A percentile compares a stretch with the other conserved stretches of the same genome.
Evolutionary conservation across 495 filamentous ascomycete species (phyloP).

Genomic region (Annulohypoxylon stygium): DNA sequence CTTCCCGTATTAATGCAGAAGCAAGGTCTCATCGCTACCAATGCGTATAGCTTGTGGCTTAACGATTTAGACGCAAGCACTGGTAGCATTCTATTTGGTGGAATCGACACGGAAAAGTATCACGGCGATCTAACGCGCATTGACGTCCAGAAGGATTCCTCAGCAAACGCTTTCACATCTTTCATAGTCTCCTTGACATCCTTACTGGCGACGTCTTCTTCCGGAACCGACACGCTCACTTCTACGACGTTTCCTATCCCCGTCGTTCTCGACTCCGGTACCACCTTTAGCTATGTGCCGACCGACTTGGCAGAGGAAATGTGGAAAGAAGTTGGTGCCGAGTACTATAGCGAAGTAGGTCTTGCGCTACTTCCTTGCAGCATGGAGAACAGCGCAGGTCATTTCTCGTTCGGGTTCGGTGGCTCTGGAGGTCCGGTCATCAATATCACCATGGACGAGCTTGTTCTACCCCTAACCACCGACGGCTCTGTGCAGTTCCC

Average conservation of each 20-base stretch:
- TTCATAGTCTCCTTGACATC: constrained; percentile 83
- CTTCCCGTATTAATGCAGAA: constrained; percentile 82
- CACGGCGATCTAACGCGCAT: constrained; percentile 79
- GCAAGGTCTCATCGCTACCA: constrained; percentile 78
- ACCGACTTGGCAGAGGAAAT: constrained; percentile 73
- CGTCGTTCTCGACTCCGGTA: constrained; percentile 90
- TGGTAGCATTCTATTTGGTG: constrained; percentile 79
- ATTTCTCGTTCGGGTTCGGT: constrained; percentile 80
- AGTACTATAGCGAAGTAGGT: constrained; percentile 60
- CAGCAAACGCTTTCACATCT: constrained; percentile 64
- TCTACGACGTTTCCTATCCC: constrained; percentile 68
- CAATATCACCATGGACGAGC: constrained; percentile 78
- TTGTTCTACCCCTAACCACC: constrained; percentile 73
- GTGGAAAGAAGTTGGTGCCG: constrained; percentile 76
- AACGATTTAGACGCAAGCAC: constrained; percentile 73
- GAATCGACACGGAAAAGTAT: constrained; percentile 90
- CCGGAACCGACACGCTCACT: constrained; percentile 61
- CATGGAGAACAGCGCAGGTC: constrained; percentile 70
- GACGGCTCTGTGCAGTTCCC: constrained; percentile 59
- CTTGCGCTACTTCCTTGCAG: constrained; percentile 78
- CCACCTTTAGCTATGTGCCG: constrained; percentile 87
- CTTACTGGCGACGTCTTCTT: constrained; percentile 58
- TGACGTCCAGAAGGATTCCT: constrained; percentile 64
- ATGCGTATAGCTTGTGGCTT: constrained; percentile 91
- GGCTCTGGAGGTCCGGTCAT: constrained; percentile 73